Evolutionary conservation across 495 filamentous ascomycete genomes (phyloP).

Genomic region (Parachaetomium inaequale): DNA sequence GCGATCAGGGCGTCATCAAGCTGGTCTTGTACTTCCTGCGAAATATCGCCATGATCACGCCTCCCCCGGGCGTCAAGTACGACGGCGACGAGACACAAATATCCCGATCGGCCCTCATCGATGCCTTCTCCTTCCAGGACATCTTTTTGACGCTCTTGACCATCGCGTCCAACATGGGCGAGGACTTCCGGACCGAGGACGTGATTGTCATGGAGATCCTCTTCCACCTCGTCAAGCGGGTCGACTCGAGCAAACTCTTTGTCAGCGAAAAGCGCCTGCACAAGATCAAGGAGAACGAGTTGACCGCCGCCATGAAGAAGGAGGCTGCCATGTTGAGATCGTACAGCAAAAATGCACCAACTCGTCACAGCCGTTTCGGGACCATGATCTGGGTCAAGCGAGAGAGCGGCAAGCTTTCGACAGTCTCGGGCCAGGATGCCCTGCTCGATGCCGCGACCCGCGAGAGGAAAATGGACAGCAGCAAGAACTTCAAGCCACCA

Average conservation of each 20-base stretch:
- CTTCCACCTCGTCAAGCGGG: conserved; percentile 87
- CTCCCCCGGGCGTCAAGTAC: conserved; percentile 53
- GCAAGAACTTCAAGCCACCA: conserved; percentile 86
- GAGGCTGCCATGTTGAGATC: conserved; percentile 76
- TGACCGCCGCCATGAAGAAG: conserved; percentile 67
- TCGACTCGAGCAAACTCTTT: conserved; percentile 82
- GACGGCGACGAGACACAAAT: conserved; percentile 81
- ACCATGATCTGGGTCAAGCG: conserved; percentile 97
- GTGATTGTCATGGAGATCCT: conserved; percentile 81
- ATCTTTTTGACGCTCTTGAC: conserved; percentile 80
- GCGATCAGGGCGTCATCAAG: conserved; percentile 93
- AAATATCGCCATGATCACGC: conserved; percentile 80
- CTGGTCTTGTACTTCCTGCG: conserved; percentile 83
- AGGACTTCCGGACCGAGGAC: conserved; percentile 88
- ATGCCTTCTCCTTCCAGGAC: conserved; percentile 85
- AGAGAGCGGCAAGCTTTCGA: conserved; percentile 73
- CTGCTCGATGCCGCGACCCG: conserved; percentile 68
- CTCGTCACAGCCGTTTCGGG: conserved; percentile 89
- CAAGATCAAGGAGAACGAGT: conserved; percentile 65
- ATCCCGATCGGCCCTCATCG: conserved; percentile 80
- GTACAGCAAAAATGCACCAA: conserved; percentile 75
- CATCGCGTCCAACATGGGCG: conserved; percentile 82
- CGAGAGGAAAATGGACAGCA: conserved; percentile 83
- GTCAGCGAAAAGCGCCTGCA: conserved; percentile 68
- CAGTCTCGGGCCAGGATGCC: conserved; percentile 82